A percentile compares a stretch with the other conserved stretches of the same genome.
phyloP scores from a whole-genome alignment of 495 filamentous ascomycete species.

The Lasiosphaeria hispida region DNA sequence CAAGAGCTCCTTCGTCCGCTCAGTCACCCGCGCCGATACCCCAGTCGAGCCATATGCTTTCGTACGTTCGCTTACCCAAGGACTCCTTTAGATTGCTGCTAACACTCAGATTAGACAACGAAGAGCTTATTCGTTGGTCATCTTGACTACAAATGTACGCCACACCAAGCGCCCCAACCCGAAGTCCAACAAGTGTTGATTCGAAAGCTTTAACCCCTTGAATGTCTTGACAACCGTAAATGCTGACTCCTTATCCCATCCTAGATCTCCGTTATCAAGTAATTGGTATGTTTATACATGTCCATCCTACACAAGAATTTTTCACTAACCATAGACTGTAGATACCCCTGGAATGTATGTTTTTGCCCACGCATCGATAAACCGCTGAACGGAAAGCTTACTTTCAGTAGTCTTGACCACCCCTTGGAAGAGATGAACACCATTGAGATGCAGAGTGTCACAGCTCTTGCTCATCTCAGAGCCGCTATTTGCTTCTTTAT shows the following conservation, averaged over 20 bases:
- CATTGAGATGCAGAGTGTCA: slow-evolving; percentile 97
- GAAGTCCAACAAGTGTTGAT: slow-evolving; percentile 12
- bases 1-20: slow-evolving; percentile 91
- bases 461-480: slow-evolving; percentile 92
- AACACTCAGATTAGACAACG: slow-evolving; percentile 56
- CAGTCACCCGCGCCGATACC: slow-evolving; percentile 90
- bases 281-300: too few species aligned
- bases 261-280: slow-evolving; percentile 53
- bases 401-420: slow-evolving; percentile 66
- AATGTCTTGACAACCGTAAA: too few species aligned
- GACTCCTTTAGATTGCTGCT: neutral
- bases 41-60: slow-evolving; percentile 98
- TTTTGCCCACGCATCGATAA: neutral
- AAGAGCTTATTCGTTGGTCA: slow-evolving; percentile 97
- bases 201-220: slow-evolving; percentile 29
- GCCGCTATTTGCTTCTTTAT: slow-evolving; percentile 97
- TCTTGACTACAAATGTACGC: slow-evolving; percentile 91
- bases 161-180: neutral
- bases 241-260: neutral
- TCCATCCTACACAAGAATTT: too few species aligned
- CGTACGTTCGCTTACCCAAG: slow-evolving; percentile 22
- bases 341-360: slow-evolving; percentile 70
- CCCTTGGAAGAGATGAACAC: slow-evolving; percentile 99
- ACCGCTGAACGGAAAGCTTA: neutral
- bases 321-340: slow-evolving; percentile 42